A percentile compares a stretch with the other conserved stretches of the same genome.
phyloP scores from a whole-genome alignment of 805 yeast genomes.

The Candida oleophila region DNA sequence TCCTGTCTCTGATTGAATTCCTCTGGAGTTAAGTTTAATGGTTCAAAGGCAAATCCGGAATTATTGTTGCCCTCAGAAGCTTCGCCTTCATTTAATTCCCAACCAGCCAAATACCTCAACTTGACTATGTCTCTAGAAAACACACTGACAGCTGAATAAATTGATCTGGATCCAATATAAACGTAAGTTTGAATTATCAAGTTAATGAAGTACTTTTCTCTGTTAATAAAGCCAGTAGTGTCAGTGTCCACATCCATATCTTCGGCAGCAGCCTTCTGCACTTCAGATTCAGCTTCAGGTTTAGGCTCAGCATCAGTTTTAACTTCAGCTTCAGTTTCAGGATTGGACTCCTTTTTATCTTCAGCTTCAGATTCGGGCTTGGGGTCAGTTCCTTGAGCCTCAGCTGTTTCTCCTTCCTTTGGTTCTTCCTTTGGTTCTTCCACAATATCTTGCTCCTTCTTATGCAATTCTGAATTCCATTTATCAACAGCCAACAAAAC shows the following conservation, averaged over 20 bases:
- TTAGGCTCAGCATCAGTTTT: background rate
- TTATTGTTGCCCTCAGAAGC: constrained; percentile 15
- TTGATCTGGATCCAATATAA: constrained; percentile 83
- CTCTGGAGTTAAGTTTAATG: constrained; percentile 21
- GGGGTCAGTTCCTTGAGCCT: no score
- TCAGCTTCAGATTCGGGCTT: background rate
- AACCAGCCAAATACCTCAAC: constrained; percentile 37
- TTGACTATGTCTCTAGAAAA: constrained; percentile 40
- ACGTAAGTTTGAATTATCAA: constrained; percentile 70
- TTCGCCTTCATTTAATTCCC: constrained; percentile 25
- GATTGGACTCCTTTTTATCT: background rate
- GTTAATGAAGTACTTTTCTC: constrained; percentile 47
- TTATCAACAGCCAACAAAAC: constrained; percentile 18
- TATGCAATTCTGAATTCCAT: background rate
- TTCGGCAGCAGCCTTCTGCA: background rate
- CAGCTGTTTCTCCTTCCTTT: constrained; percentile 31
- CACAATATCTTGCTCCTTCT: background rate
- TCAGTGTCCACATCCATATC: background rate
- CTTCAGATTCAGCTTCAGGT: background rate
- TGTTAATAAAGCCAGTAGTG: constrained; percentile 13
- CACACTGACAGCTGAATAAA: constrained; percentile 50
- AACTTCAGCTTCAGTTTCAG: background rate
- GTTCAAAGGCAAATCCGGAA: constrained; percentile 33
- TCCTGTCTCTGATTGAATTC: constrained; percentile 27
- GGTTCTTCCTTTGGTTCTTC: constrained; percentile 9